Evolutionary conservation across 148 eudicot genomes (phyloP).

Genomic region (Oxyria digyna): DNA sequence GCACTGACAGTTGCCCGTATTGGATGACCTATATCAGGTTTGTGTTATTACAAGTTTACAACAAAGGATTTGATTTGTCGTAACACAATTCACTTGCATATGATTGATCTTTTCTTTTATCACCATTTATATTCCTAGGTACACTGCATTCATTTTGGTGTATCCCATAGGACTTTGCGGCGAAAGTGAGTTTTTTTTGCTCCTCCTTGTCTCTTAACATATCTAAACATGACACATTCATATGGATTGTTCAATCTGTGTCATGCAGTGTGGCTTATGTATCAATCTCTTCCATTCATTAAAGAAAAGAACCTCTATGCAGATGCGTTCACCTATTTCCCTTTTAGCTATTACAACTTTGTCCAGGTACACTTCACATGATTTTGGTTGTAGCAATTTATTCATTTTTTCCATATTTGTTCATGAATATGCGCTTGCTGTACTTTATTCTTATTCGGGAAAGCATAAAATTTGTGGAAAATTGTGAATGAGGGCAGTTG

Average conservation of each 20-base stretch:
- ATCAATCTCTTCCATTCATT: conserved; percentile 64
- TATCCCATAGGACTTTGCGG: conserved; percentile 68
- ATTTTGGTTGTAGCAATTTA: background rate
- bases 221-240: background rate
- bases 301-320: conserved; percentile 50
- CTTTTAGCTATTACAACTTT: conserved; percentile 55
- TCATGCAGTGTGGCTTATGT: conserved; percentile 86
- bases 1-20: conserved; percentile 43
- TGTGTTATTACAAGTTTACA: conserved; percentile 9
- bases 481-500: background rate
- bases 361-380: conserved; percentile 31
- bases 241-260: background rate
- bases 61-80: background rate
- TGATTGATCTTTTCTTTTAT: background rate
- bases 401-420: background rate
- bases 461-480: background rate
- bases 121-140: conserved; percentile 24
- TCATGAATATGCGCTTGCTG: background rate
- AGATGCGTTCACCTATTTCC: conserved; percentile 39
- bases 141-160: conserved; percentile 66
- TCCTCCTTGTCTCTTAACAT: background rate
- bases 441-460: too few relatives aligned
- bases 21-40: conserved; percentile 69
- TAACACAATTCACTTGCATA: background rate
- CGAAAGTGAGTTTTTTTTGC: conserved; percentile 56